Evolutionary conservation across 1,284 basidiomycete species (phyloP), one percentile per base, ranked within the genome.

Genomic region (Laetiporus sulphureus): DNA sequence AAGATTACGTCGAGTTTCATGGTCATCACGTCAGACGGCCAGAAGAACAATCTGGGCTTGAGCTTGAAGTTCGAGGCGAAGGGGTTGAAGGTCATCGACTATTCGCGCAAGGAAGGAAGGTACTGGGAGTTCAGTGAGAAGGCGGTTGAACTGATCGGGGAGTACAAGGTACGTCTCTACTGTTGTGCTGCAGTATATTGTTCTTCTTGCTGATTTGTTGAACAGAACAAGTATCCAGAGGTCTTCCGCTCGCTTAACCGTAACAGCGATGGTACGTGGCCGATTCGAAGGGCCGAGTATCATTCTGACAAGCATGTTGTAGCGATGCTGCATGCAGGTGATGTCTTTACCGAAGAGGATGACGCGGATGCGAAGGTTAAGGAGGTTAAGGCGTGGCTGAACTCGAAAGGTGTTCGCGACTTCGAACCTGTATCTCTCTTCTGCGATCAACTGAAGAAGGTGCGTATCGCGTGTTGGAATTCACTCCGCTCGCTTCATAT

Each of bases 1-100:
- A 90, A 85, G 63, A 87, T 99, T 51, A 93, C 92, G 0, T 93
- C 93, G 19, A 94, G 89, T 54, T 82, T 98, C 58, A 83, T 97
- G 79, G 84, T 97, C 34, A 59, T 85, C 38, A 76, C 77, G 0
- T 67, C 73, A 0, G 83, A 89, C 52, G 77, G 77, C n/a, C 71
- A 75, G 53, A 97, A 96, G 68, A 75, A 75, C 45, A 98, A 99
- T 60, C 71, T 99, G 23, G 96, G 96, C 3, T 73, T 99, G 18
- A 90, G 89, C 57, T 76, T 99, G 54, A 99, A 99, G 63, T 99
- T 98, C 49, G 96, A 99, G 60, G 90, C 82, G 18, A 97, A 96
- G 66, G 78, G 83, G n/a, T 66, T 94, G 55, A 99, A 99, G 66
- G 96, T 99, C 2, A 75, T 98, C 27, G 91, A 91, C 46, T 98